These are phyloP conservation scores for Nasturtium officinale DNA, from an alignment of 345 rosid genomes.

Conservation along the genomic window DNA sequence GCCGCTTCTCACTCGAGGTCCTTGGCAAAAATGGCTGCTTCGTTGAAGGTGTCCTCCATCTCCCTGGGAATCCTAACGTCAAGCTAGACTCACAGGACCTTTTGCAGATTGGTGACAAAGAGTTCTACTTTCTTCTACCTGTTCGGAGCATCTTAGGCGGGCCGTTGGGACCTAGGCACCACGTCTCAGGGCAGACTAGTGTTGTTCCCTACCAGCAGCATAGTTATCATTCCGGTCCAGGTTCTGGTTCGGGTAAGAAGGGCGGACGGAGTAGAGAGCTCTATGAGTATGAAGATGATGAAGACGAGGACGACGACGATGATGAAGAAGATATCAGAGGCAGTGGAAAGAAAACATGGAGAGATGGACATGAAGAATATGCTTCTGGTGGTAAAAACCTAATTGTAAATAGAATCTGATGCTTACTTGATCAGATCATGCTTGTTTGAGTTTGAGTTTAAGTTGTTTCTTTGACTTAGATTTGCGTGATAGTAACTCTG, in stretches of 20 bases:
- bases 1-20: slow-evolving; percentile 95
- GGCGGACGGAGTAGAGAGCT: slow-evolving; percentile 61
- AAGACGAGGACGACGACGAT: slow-evolving; percentile 24
- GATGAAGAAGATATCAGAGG: slow-evolving; percentile 64
- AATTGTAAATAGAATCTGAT: background rate
- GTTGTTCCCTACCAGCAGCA: slow-evolving; percentile 51
- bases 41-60: slow-evolving; percentile 97
- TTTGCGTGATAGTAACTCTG: background rate
- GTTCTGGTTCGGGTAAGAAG: slow-evolving; percentile 57
- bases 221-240: slow-evolving; percentile 50
- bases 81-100: slow-evolving; percentile 95
- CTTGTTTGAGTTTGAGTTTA: background rate
- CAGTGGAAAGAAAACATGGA: slow-evolving; percentile 74
- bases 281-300: slow-evolving; percentile 62
- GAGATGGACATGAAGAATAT: slow-evolving; percentile 66
- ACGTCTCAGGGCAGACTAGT: slow-evolving; percentile 39
- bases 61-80: slow-evolving; percentile 89
- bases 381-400: slow-evolving; percentile 58
- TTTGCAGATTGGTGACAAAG: slow-evolving; percentile 92
- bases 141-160: slow-evolving; percentile 89
- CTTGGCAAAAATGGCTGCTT: slow-evolving; percentile 97
- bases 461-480: background rate
- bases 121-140: slow-evolving; percentile 86
- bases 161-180: slow-evolving; percentile 69
- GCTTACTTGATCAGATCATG: slow-evolving; percentile 4